Conservation (phyloP, 805 yeast species). For the Yarrowia alimentaria region DNA sequence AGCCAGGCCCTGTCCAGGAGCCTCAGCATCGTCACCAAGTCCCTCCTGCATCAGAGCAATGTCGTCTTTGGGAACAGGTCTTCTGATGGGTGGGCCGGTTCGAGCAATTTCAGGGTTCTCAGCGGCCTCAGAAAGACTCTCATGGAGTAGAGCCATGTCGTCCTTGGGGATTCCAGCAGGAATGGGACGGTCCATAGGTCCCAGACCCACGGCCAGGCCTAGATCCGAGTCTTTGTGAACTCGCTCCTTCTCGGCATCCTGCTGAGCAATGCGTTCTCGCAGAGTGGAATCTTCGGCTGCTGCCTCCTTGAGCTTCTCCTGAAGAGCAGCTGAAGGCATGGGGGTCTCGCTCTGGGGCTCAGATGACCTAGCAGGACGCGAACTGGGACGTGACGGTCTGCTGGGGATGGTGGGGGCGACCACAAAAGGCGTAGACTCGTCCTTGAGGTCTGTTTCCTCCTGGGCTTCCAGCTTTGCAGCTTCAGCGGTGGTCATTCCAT, state of each 20-base stretch:
- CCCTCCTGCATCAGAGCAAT: conserved; percentile 16
- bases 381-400: no score
- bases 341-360: no score
- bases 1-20: not conserved
- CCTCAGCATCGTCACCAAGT: not conserved
- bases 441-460: no score
- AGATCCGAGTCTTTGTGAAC: not conserved
- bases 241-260: not conserved
- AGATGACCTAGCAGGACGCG: no score
- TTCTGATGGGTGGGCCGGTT: not conserved
- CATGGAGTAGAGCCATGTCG: conserved; percentile 11
- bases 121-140: not conserved
- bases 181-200: conserved; percentile 5
- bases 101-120: not conserved
- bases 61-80: conserved; percentile 5
- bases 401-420: no score
- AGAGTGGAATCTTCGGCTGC: no score
- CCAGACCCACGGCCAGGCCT: conserved; percentile 4
- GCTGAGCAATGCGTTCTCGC: not conserved
- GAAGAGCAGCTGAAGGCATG: no score
- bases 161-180: conserved; percentile 5
- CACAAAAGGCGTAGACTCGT: no score
- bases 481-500: no score
- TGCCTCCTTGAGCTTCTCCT: no score
- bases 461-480: no score